Base-by-base conservation (phyloP, 2,329 filamentous ascomycete genomes). In the Ceratocystis lukuohia region DNA sequence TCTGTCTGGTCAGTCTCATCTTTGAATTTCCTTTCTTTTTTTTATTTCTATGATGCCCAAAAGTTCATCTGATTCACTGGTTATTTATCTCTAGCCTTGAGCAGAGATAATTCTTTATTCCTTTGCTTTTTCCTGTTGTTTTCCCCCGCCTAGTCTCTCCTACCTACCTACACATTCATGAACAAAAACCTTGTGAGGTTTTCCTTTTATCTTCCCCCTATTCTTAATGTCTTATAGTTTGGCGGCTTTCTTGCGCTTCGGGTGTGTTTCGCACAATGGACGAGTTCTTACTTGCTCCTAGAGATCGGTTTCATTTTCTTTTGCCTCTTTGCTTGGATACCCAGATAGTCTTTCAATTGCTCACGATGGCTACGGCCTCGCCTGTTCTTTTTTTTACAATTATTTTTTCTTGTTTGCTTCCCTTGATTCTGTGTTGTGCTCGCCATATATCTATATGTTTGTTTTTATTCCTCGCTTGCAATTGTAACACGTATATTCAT, bases 141-240 rank as follows among this genome's bases (percentile, higher is more conserved):
- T 65, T 20, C 56, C 22, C 28, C 20, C 12, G 4, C 22, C 46
- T 25, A 46, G 48, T 28, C 48, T 61, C 45, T 48, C 7, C 25
- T 5, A 10, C 28, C 7, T 30, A 25, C 20, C 10, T 5, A 28
- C 48, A 25, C 48, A 53, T 41, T 5, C 37, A 25, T 25, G 12
- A 10, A 5, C 33, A 30, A 48, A 62, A 41, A 85, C 28, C 73
- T 84, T 1, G 73, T 82, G 0, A 70, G 74, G 71, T 75, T 76
- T 70, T 73, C 74, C 68, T 75, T 65, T 66, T 64, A 30, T 46
- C 66, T 65, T 67, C 15, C 61, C 15, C 61, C 67, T 64, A 20
- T 66, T 68, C 41, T 67, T 57, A 65, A 46, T 70, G 50, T 67
- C 56, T 65, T 20, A 63, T 50, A 62, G 69, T 67, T 62, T 64